Percentiles rank a stretch among this genome's conserved stretches.
phyloP scores from a whole-genome alignment of 495 filamentous ascomycete genomes.

The Sabuloglossum arenarium region DNA sequence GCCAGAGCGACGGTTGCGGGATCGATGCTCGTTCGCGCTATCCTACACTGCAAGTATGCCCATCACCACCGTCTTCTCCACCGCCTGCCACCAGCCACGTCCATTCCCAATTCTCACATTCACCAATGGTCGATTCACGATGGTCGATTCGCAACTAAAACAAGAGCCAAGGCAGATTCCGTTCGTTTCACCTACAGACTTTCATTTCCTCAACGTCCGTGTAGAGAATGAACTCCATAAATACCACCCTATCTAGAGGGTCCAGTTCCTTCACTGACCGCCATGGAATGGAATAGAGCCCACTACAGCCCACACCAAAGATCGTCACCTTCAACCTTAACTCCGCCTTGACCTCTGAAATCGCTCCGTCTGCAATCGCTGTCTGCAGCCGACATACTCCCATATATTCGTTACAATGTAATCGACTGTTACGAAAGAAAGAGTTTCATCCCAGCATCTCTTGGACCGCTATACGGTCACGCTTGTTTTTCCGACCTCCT shows the following conservation, averaged over 20 bases:
- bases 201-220: background rate
- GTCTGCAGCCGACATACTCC: too few relatives aligned
- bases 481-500: constrained; percentile 9
- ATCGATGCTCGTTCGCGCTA: too few relatives aligned
- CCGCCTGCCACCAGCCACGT: background rate
- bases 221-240: background rate
- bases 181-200: background rate
- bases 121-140: too few relatives aligned
- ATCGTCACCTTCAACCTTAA: background rate
- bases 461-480: constrained; percentile 14
- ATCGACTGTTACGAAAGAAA: background rate
- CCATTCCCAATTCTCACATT: background rate
- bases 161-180: background rate
- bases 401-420: background rate
- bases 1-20: too few relatives aligned
- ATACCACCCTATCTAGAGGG: too few relatives aligned
- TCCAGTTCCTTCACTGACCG: background rate
- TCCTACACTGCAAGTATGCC: too few relatives aligned
- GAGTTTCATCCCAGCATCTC: constrained; percentile 15
- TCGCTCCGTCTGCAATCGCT: too few relatives aligned
- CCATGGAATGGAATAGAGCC: background rate
- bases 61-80: background rate
- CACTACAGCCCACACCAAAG: background rate
- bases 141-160: background rate
- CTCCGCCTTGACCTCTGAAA: background rate